phyloP scores from a whole-genome alignment of 169 alveolate species.

The Plasmodium adleri region DNA sequence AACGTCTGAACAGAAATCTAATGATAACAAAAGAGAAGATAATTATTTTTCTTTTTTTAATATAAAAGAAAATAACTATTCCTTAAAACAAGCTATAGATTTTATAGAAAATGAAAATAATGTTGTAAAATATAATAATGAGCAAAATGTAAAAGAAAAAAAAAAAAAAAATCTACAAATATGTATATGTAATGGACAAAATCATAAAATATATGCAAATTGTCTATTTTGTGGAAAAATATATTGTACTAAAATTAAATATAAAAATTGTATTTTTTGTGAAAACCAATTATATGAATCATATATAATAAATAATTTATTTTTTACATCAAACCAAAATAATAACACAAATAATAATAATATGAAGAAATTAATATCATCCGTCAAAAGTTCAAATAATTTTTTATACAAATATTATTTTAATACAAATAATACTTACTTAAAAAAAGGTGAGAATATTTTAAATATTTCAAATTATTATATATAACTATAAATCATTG shows the following conservation, averaged over 20 bases:
- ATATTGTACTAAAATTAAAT: conserved; percentile 64
- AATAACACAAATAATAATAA: conserved; percentile 1
- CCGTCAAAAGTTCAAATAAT: conserved; percentile 27
- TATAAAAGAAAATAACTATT: conserved; percentile 26
- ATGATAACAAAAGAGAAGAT: conserved; percentile 3
- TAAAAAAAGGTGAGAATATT: conserved; percentile 38
- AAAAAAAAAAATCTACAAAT: conserved; percentile 50
- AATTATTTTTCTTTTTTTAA: conserved; percentile 51
- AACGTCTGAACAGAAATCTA: not conserved
- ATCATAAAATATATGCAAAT: conserved; percentile 56
- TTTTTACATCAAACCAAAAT: not conserved
- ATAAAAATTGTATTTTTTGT: conserved; percentile 51
- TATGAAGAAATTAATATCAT: not conserved
- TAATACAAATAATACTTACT: conserved; percentile 20
- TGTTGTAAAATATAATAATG: not conserved
- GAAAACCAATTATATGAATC: conserved; percentile 29
- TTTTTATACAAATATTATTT: conserved; percentile 42
- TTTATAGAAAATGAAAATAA: conserved; percentile 19
- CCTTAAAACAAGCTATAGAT: conserved; percentile 41
- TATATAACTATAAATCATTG: not conserved
- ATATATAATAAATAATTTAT: conserved; percentile 3
- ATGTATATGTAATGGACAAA: conserved; percentile 49
- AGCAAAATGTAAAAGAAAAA: conserved; percentile 1
- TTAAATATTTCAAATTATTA: not conserved
- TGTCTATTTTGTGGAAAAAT: conserved; percentile 65